Evolutionary conservation across 140 eudicot genomes (phyloP), one percentile per base, ranked within the genome.

Genomic region (Bidens hawaiensis): DNA sequence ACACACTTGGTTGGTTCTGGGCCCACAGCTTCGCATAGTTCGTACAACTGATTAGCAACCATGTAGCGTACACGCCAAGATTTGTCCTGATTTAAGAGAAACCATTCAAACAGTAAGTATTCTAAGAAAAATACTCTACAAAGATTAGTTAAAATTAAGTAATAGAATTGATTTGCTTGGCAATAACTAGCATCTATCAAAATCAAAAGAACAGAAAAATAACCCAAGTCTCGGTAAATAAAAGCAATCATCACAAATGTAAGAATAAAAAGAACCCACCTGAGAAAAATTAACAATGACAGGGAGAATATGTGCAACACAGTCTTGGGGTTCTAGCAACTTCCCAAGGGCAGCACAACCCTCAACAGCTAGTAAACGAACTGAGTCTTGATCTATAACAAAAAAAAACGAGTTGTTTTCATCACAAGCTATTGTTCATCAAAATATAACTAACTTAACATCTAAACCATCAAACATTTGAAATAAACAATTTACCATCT

Each of bases 321-420:
- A 93, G 69, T 93, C 99, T 64, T 88, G 90, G 21, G 99, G 94
- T 71, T 93, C 86, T 68, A 93, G 78, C 84, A 93, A 71, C 81
- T 93, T 93, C 60, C 96, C 99, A 60, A 93, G 97, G 63, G 99
- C 80, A 78, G 99, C 99, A 84, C 99, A 93, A n/a, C 99, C 94
- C 83, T 93, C 99, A 76, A 93, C 99, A 77, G 99, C 99, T 62
- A 93, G 90, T 28, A 93, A 78, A 54, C 99, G 96, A 34, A 93
- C 99, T 58, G 99, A 93, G 70, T 93, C 99, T 80, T 93, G 99
- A 77, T 93, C 99, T 93, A 76, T 41, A 80, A 41, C n/a, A 25
- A 56, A 50, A 14, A 64, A 13, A 30, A 68, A 30, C 15, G 61
- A 40, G 15, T 36, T 51, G 26, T 41, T 10, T 22, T 22, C 26